Evolutionary conservation across 2,329 filamentous ascomycete species (phyloP).

Genomic region (Aspergillus sp.): DNA sequence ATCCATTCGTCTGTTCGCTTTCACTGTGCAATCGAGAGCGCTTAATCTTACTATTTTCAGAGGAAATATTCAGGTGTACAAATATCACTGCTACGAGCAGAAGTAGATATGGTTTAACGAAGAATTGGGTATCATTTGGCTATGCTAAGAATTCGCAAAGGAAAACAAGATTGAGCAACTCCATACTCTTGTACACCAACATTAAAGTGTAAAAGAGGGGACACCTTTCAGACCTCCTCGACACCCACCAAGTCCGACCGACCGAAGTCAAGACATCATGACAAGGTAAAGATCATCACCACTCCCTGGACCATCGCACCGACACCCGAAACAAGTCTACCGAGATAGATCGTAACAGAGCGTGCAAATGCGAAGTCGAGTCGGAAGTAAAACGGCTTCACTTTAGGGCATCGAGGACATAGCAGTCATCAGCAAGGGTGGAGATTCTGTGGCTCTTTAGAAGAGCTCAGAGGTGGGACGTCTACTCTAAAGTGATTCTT

Average conservation of each 20-base stretch:
- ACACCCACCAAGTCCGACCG: constrained; percentile 75
- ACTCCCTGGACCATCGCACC: constrained; percentile 70
- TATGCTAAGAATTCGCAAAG: no score
- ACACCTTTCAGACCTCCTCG: constrained; percentile 86
- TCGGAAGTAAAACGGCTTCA: constrained; percentile 67
- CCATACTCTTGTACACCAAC: constrained; percentile 11
- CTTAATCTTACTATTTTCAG: no score
- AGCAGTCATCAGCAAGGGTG: constrained; percentile 88
- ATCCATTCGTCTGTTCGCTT: no score
- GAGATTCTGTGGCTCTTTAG: constrained; percentile 87
- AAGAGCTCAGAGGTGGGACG: constrained; percentile 86
- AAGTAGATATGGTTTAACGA: no score
- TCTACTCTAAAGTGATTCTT: constrained; percentile 99
- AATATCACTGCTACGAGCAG: no score
- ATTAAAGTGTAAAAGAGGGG: constrained; percentile 57
- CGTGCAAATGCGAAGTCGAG: constrained; percentile 29
- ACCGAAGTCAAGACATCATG: constrained; percentile 72
- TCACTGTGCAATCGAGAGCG: no score
- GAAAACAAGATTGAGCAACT: not conserved
- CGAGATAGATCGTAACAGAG: constrained; percentile 23
- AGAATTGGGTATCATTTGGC: not conserved
- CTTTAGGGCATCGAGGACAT: constrained; percentile 88
- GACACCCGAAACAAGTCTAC: constrained; percentile 40
- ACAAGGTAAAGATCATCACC: constrained; percentile 93
- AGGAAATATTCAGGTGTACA: no score